Evolutionary conservation across 345 rosid genomes (phyloP).

Genomic region (Eucalyptus regnans): DNA sequence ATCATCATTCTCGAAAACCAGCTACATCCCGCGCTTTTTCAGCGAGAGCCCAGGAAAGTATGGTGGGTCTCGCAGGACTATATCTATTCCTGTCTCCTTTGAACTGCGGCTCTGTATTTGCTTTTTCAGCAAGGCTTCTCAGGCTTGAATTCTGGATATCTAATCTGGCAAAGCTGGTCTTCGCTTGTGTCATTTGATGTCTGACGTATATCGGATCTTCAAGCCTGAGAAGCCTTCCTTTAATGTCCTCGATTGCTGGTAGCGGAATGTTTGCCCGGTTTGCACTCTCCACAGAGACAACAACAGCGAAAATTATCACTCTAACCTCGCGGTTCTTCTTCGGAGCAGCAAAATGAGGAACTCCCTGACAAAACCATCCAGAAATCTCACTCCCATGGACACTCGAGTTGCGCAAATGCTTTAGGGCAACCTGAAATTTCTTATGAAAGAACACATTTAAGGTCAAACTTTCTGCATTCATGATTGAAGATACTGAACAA

Average conservation of each 20-base stretch:
- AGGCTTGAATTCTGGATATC: no score
- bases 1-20: slow-evolving; percentile 31
- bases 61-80: slow-evolving; percentile 6
- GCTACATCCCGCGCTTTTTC: slow-evolving; percentile 26
- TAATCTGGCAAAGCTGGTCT: no score
- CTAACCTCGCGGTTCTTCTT: slow-evolving; percentile 17
- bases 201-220: no score
- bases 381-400: slow-evolving; percentile 52
- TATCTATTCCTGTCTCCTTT: slow-evolving; percentile 16
- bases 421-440: slow-evolving; percentile 22
- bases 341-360: slow-evolving; percentile 11
- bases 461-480: background rate
- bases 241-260: no score
- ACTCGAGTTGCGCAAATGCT: slow-evolving; percentile 21
- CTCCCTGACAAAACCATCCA: slow-evolving; percentile 33
- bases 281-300: no score
- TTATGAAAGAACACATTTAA: background rate
- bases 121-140: no score
- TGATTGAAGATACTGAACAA: background rate
- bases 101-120: no score
- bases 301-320: background rate
- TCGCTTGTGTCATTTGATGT: no score
- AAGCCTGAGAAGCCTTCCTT: no score
- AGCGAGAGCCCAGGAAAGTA: slow-evolving; percentile 8
- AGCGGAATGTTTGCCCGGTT: no score